phyloP scores from a whole-genome alignment of 371 early-diverging fungal species.

The Amoeboaphelidium protococcarum region DNA sequence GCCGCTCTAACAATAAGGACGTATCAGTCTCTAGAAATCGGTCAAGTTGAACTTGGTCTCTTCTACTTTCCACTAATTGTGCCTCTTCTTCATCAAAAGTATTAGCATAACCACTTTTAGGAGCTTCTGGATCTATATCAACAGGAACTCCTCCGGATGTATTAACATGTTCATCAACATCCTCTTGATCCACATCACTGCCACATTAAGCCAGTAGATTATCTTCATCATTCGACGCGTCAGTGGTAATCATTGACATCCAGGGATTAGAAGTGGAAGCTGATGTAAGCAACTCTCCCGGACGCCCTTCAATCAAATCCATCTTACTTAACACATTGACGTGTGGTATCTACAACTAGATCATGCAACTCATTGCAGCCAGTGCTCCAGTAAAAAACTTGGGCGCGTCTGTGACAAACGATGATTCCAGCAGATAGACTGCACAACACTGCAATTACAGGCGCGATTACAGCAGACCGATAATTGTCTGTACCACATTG shows the following conservation, averaged over 20 bases:
- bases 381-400: conserved; percentile 81
- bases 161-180: not conserved
- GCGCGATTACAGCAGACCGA: not conserved
- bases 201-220: too few relatives aligned
- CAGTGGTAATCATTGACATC: too few relatives aligned
- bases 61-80: not conserved
- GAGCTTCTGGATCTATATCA: not conserved
- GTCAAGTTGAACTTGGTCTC: not conserved
- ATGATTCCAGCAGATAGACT: conserved; percentile 76
- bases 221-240: too few relatives aligned
- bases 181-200: too few relatives aligned
- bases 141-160: not conserved
- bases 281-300: not conserved
- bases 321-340: conserved; percentile 93
- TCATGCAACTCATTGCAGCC: conserved; percentile 47
- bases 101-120: not conserved
- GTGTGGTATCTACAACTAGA: conserved; percentile 80
- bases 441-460: conserved; percentile 29
- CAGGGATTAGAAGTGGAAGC: not conserved
- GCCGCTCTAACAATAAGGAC: not conserved
- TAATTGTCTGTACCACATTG: not conserved
- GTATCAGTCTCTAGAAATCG: not conserved
- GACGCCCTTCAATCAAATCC: conserved; percentile 42
- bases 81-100: not conserved
- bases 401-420: conserved; percentile 72